Percentiles rank a stretch among this genome's conserved stretches.
Conservation (phyloP, 768 basidiomycete genomes). For the Phanerodontia chrysosporium region DNA sequence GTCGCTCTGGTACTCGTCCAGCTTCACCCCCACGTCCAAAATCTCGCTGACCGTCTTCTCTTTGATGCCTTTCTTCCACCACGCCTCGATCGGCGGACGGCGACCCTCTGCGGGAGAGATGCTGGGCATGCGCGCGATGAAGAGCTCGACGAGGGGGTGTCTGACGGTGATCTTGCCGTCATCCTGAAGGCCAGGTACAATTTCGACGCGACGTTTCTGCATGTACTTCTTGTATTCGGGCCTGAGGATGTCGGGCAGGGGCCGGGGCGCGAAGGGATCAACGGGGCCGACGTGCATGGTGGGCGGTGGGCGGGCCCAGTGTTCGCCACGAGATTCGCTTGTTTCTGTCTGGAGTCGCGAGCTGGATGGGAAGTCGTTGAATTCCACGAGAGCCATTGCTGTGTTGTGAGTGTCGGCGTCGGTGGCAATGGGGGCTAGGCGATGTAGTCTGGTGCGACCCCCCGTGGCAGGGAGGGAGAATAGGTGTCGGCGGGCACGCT, state of each 20-base stretch:
- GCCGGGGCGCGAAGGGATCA: constrained; percentile 21
- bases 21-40: constrained; percentile 4
- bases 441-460: background rate
- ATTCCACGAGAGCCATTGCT: constrained; percentile 17
- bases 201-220: constrained; percentile 20
- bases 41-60: constrained; percentile 10
- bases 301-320: constrained; percentile 19
- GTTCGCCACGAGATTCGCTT: constrained; percentile 33
- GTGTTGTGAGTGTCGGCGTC: background rate
- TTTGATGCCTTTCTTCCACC: constrained; percentile 3
- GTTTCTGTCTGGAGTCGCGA: constrained; percentile 29
- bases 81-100: constrained; percentile 2
- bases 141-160: constrained; percentile 44
- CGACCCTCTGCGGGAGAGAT: constrained; percentile 27
- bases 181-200: constrained; percentile 33
- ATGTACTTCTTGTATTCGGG: constrained; percentile 17
- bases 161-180: constrained; percentile 42
- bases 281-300: constrained; percentile 12
- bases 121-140: constrained; percentile 42
- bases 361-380: constrained; percentile 14
- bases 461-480: background rate
- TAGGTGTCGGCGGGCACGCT: background rate
- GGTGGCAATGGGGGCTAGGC: background rate
- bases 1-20: constrained; percentile 23
- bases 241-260: constrained; percentile 16